Conservation (phyloP, 2,329 filamentous ascomycete genomes). For the Coniosporium tulheliwenetii region DNA sequence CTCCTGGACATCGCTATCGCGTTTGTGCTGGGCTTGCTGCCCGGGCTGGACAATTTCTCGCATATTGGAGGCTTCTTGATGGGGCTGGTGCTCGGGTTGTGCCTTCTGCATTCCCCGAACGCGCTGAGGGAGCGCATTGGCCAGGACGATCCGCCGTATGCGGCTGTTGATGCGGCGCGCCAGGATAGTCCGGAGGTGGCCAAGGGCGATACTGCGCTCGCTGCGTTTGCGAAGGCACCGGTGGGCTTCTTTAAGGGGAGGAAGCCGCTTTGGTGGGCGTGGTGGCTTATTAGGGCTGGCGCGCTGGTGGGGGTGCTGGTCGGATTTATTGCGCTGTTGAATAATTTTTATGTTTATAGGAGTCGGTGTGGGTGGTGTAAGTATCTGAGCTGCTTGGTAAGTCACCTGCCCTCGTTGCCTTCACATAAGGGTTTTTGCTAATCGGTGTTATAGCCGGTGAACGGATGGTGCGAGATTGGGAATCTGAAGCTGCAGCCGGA, state of each 20-base stretch:
- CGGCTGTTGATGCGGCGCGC: slow-evolving; percentile 39
- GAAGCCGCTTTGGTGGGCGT: slow-evolving; percentile 91
- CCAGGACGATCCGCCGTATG: slow-evolving; percentile 52
- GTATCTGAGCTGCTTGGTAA: slow-evolving; percentile 81
- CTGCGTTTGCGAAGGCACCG: slow-evolving; percentile 32
- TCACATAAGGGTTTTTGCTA: slow-evolving; percentile 8
- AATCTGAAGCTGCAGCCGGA: slow-evolving; percentile 19
- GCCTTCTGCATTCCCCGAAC: slow-evolving; percentile 76
- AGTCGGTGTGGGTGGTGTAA: slow-evolving; percentile 83
- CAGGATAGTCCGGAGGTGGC: neutral
- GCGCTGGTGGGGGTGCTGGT: slow-evolving; percentile 68
- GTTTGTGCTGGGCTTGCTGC: slow-evolving; percentile 81
- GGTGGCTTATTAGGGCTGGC: slow-evolving; percentile 78
- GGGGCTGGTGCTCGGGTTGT: slow-evolving; percentile 76
- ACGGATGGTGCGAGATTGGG: slow-evolving; percentile 47
- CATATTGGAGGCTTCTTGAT: slow-evolving; percentile 94
- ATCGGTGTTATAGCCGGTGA: slow-evolving; percentile 37
- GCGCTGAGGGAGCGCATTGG: slow-evolving; percentile 60
- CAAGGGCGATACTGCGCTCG: slow-evolving; percentile 36
- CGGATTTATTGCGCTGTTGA: slow-evolving; percentile 70
- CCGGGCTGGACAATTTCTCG: slow-evolving; percentile 90
- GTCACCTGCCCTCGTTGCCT: slow-evolving; percentile 24
- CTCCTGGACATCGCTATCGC: slow-evolving; percentile 73
- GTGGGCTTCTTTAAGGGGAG: slow-evolving; percentile 77
- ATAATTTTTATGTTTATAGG: slow-evolving; percentile 77